phyloP scores from a whole-genome alignment of 2,329 filamentous ascomycete species.

The Lachnellula occidentalis region DNA sequence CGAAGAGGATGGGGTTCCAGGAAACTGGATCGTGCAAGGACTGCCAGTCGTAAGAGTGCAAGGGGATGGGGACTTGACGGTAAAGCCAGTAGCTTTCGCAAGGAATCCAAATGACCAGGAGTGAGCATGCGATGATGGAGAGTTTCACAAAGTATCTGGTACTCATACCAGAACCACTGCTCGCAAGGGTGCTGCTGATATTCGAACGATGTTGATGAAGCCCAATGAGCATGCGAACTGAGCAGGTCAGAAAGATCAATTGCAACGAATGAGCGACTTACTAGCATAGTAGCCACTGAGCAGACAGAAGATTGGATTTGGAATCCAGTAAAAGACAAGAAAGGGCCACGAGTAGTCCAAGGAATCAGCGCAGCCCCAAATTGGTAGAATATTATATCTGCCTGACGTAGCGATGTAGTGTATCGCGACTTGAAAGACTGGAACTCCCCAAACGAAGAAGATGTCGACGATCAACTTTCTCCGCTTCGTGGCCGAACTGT shows the following conservation, averaged over 20 bases:
- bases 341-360: conserved; percentile 53
- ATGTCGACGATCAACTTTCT: conserved; percentile 45
- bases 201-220: conserved; percentile 54
- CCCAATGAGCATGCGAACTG: conserved; percentile 55
- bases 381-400: conserved; percentile 52
- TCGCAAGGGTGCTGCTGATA: conserved; percentile 50
- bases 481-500: conserved; percentile 42
- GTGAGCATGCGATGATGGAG: conserved; percentile 48
- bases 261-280: conserved; percentile 33
- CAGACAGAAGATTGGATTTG: conserved; percentile 49
- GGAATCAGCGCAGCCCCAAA: conserved; percentile 52
- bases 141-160: conserved; percentile 58
- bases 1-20: conserved; percentile 46
- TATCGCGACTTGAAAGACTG: conserved; percentile 47
- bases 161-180: conserved; percentile 44
- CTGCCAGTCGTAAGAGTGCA: conserved; percentile 46
- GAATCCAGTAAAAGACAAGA: conserved; percentile 48
- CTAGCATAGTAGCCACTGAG: conserved; percentile 52
- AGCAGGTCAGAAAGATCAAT: conserved; percentile 11
- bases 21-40: conserved; percentile 41
- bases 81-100: conserved; percentile 47
- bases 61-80: conserved; percentile 37
- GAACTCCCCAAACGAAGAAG: conserved; percentile 49
- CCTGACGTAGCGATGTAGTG: conserved; percentile 55
- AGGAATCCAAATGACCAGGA: conserved; percentile 48